A percentile compares a stretch with the other conserved stretches of the same genome.
phyloP scores from a whole-genome alignment of 306 rosid species.

The Vigna mungo region DNA sequence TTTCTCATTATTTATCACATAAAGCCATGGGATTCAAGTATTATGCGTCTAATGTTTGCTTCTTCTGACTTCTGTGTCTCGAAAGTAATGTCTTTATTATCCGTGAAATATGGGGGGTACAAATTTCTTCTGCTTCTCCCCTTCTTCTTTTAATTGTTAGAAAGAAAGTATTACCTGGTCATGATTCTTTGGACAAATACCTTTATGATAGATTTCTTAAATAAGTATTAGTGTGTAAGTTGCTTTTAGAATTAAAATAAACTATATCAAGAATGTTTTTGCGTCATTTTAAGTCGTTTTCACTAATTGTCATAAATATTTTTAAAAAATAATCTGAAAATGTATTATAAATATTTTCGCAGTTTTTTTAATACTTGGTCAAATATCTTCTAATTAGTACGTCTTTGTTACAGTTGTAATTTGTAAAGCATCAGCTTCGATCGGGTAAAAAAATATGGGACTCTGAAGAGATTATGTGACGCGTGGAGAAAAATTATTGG shows the following conservation, averaged over 20 bases:
- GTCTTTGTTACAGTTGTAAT: conserved; percentile 7
- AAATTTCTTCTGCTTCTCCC: too few relatives aligned
- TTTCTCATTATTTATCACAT: neutral
- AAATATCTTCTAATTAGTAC: neutral
- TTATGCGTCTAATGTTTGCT: neutral
- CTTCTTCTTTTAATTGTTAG: too few relatives aligned
- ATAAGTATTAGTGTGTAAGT: neutral
- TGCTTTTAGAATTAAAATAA: too few relatives aligned
- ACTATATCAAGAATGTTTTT: too few relatives aligned
- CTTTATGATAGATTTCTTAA: too few relatives aligned
- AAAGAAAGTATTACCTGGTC: too few relatives aligned
- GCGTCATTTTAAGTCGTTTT: too few relatives aligned
- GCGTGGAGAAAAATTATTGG: conserved; percentile 64
- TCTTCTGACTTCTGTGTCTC: neutral
- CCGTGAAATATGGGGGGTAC: neutral
- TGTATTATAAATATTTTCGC: too few relatives aligned
- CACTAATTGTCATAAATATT: too few relatives aligned
- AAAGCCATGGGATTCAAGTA: conserved; percentile 27
- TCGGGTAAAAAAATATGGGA: conserved; percentile 1
- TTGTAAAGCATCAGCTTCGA: neutral
- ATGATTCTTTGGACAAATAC: too few relatives aligned
- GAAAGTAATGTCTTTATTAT: neutral
- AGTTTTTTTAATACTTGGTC: too few relatives aligned
- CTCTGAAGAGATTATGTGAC: conserved; percentile 48
- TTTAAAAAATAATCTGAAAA: too few relatives aligned